Conservation (phyloP, 2,329 filamentous ascomycete genomes). For the Polychaeton citri region DNA sequence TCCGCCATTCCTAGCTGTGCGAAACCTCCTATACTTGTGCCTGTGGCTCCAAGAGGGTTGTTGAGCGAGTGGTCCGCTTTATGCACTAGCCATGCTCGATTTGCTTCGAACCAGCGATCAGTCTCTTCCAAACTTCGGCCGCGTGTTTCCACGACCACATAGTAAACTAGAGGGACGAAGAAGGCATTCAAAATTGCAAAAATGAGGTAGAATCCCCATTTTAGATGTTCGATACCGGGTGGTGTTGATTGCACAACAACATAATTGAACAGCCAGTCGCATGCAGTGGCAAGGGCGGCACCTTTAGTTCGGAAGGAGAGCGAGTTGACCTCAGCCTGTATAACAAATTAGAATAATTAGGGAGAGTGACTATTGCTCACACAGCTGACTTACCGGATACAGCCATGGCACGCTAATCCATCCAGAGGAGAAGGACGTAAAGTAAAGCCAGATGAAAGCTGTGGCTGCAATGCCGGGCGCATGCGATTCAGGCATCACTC, state of each 20-base stretch:
- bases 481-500: slow-evolving; percentile 22
- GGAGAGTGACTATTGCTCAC: slow-evolving; percentile 11
- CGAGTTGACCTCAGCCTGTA: slow-evolving; percentile 27
- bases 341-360: background rate
- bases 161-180: slow-evolving; percentile 46
- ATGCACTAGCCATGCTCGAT: slow-evolving; percentile 9
- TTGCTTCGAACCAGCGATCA: slow-evolving; percentile 10
- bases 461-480: slow-evolving; percentile 30
- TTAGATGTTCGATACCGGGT: slow-evolving; percentile 11
- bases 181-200: slow-evolving; percentile 12
- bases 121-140: slow-evolving; percentile 11
- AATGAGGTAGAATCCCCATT: slow-evolving; percentile 17
- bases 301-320: slow-evolving; percentile 41
- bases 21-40: slow-evolving; percentile 1
- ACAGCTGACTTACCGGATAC: slow-evolving; percentile 6
- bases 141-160: slow-evolving; percentile 33
- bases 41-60: background rate
- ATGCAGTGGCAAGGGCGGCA: slow-evolving; percentile 39
- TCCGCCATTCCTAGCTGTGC: slow-evolving; percentile 4
- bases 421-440: slow-evolving; percentile 52
- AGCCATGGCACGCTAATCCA: slow-evolving; percentile 16
- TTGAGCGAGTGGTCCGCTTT: slow-evolving; percentile 6
- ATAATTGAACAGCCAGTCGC: slow-evolving; percentile 43
- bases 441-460: slow-evolving; percentile 57
- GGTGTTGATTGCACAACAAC: slow-evolving; percentile 17